Base-by-base conservation (phyloP, 768 basidiomycete genomes). In the Gymnopilus dilepis region DNA sequence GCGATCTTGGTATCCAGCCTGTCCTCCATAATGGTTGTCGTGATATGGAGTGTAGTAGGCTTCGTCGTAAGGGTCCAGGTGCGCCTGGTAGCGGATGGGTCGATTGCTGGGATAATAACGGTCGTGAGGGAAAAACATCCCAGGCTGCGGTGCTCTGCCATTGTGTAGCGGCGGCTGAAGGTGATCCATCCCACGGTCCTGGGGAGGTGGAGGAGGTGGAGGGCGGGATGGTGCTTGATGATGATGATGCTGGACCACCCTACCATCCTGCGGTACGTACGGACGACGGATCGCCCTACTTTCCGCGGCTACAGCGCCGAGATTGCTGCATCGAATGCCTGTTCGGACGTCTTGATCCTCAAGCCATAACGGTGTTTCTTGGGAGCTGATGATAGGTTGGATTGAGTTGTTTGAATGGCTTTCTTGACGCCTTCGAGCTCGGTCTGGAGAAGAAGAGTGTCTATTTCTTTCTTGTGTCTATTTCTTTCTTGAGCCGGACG, bases 361-460 rank as follows among this genome's bases (percentile, higher is more conserved):
- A 0, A 79, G 67, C 78, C 80, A 81, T 8, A 50, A 53, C 8
- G 71, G 76, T 0, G 64, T 50, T 7, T 59, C 43, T 48, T n/a
- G n/a, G 47, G 24, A 21, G 11, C 30, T 13, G 24, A 28, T 48
- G 47, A 12, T 3, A 48, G 24, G 19, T 6, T 6, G 6, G 30
- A 22, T 48, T 48, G 12, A 3, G 47, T 31, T 26, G 47, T 22
- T 22, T 13, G 11, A 12, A 48, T 26, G 30, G 47, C 15, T 28
- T 48, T 48, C 30, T 48, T 22, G 6, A 48, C 47, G 19, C 6
- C 22, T 13, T 48, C 24, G 8, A 48, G 47, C 11, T 48, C 47
- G 24, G 19, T 22, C 19, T 48, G 47, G 1, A 79, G 68, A 3
- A 38, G 53, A 0, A 80, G 56, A 0, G 78, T 61, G 0, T 34